These are phyloP conservation scores for Raffaelea deltoideospora DNA, from an alignment of 2,329 filamentous ascomycete genomes.

Conservation along the genomic window DNA sequence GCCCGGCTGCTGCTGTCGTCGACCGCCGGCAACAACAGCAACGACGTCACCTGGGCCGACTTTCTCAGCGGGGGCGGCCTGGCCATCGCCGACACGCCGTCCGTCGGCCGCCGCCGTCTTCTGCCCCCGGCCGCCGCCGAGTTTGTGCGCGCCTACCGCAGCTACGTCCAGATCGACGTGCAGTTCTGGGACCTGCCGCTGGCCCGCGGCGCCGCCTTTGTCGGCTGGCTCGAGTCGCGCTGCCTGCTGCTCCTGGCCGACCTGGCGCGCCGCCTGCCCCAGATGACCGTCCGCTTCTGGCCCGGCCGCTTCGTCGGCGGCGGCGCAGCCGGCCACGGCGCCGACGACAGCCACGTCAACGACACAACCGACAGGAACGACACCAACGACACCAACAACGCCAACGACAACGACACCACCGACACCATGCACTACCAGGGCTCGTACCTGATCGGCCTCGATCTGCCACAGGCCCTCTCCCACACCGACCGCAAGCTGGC, in stretches of 20 bases:
- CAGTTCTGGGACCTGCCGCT: conserved; percentile 50
- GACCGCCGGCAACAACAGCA: conserved; percentile 3
- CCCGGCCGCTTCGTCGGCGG: conserved; percentile 39
- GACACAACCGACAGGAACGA: conserved; percentile 4
- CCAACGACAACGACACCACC: conserved; percentile 14
- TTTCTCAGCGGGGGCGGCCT: conserved; percentile 19
- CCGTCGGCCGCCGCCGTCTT: neutral
- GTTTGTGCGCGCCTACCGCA: conserved; percentile 36
- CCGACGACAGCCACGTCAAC: conserved; percentile 20
- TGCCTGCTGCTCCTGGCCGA: conserved; percentile 44
- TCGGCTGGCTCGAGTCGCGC: conserved; percentile 50
- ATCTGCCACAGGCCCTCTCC: conserved; percentile 13
- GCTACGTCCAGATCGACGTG: conserved; percentile 44
- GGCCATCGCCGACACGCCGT: conserved; percentile 1
- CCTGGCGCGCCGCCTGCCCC: conserved; percentile 34
- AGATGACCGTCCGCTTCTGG: conserved; percentile 43
- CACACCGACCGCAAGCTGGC: conserved; percentile 27
- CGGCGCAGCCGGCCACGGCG: conserved; percentile 4
- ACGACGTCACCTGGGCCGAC: conserved; percentile 24
- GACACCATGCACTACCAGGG: conserved; percentile 41
- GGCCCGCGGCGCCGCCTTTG: conserved; percentile 35
- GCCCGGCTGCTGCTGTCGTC: conserved; percentile 19
- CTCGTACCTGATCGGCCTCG: conserved; percentile 46
- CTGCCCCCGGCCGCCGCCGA: conserved; percentile 18
- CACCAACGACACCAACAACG: conserved; percentile 13